Evolutionary conservation across 2,329 filamentous ascomycete species (phyloP), one percentile per base, ranked within the genome.

Genomic region (Claviceps purpurea): DNA sequence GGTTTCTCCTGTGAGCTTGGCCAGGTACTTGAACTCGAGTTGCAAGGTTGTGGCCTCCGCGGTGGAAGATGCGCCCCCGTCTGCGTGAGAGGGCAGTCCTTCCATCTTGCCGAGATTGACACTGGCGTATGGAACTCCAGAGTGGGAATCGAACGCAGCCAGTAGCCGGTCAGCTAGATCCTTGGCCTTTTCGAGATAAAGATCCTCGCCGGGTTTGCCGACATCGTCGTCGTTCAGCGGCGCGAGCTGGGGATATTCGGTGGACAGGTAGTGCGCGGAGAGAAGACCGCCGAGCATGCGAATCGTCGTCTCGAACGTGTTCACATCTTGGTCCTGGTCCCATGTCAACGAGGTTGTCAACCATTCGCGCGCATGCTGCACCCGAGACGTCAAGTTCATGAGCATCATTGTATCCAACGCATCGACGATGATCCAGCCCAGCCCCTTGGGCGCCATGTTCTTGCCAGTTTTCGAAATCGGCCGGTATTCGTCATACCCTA

Each of bases 341-440:
- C 94, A 97, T 11, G 82, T 84, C 56, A 97, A 70, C 7, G 82
- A 82, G 4, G 81, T 84, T 1, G 87, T 77, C 47, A 98, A 81
- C 93, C 93, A 98, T 63, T 95, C 80, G 52, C 91, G 78, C 30
- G 93, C 91, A 62, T 94, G 83, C 40, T 82, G 77, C 41, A 98
- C 77, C 56, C 90, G 83, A 37, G 82, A 85, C 14, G 91, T 97
- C 57, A 95, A 75, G 66, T 97, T 97, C 93, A 98, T 98, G 55
- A 98, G 75, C 72, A 98, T 98, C 76, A 97, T 79, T 1, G 93
- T 98, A 68, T 98, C 93, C 56, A 98, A 73, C 13, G 91, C 83
- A 70, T 98, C 93, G 53, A 98, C 85, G 56, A 98, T 96, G 62
- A 97, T 97, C 93, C 94, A 98, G 34, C 93, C 93, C 69, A 98